Evolutionary conservation across 2,329 filamentous ascomycete species (phyloP), one percentile per base, ranked within the genome.

Genomic region (Xylariaceae sp.): DNA sequence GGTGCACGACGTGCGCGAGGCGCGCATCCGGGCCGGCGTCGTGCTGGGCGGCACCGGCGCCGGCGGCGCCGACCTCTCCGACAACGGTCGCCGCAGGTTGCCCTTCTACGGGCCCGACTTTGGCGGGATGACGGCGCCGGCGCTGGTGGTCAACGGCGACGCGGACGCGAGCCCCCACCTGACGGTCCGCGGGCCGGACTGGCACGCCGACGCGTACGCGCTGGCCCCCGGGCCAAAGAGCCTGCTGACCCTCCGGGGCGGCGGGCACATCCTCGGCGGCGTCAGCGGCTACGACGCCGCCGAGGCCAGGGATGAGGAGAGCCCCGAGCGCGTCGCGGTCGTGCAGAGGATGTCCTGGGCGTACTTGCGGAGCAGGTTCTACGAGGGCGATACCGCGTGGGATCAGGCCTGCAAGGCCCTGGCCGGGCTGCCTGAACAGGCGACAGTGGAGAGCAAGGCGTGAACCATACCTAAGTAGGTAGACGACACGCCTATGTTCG

Each of bases 91-190:
- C 9, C 36, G 35, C 7, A 45, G 57, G 37, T 24, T 58, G 4
- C 53, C 56, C 1, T 57, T 58, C 32, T 56, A 58, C 37, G 46
- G 46, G 16, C 36, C 47, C 5, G 55, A 54, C 33, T 64, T 62
- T 36, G 37, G 44, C 18, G 37, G 36, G 3, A 62, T 66, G 59
- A 29, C 7, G 2, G 50, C 54, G 5, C 58, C 58, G 2, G 37
- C 60, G 3, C 52, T 66, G 2, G 46, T 64, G 2, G 56, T 64
- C 3, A 52, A 49, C 18, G 61, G 63, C n/a, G 60, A 63, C 19
- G 49, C 52, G 6, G 63, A 65, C 21, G 45, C 48, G 11, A 47
- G 47, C 18, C 45, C 57, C 10, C 47, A 58, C 23, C 42, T 61
- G 5, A 56, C 53, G 2, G 38, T 32, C 1, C 52, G 57, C 9